Conservation (phyloP, 2,329 filamentous ascomycete species). For the Dothidotthia symphoricarpi region DNA sequence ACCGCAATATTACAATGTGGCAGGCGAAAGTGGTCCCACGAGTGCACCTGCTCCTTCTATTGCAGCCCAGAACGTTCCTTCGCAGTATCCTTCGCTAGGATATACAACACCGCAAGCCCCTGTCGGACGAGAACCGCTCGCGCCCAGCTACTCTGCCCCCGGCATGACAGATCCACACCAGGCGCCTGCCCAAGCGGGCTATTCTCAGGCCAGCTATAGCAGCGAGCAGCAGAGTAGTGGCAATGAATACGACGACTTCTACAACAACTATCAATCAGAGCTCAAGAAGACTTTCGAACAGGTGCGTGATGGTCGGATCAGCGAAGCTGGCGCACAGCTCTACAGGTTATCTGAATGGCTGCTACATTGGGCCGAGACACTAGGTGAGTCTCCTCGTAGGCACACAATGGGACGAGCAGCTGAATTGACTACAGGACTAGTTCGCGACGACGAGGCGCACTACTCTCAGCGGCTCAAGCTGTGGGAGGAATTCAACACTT, state of each 20-base stretch:
- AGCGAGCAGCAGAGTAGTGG: slow-evolving; percentile 43
- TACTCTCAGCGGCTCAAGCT: slow-evolving; percentile 75
- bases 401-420: slow-evolving; percentile 37
- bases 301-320: slow-evolving; percentile 61
- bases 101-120: slow-evolving; percentile 64
- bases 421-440: slow-evolving; percentile 65
- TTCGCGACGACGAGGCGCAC: slow-evolving; percentile 74
- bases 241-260: slow-evolving; percentile 63
- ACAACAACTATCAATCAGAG: slow-evolving; percentile 59
- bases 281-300: slow-evolving; percentile 68
- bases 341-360: slow-evolving; percentile 66
- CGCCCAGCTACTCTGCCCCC: slow-evolving; percentile 51
- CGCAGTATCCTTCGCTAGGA: slow-evolving; percentile 58
- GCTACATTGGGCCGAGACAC: slow-evolving; percentile 61
- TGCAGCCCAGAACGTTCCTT: slow-evolving; percentile 63
- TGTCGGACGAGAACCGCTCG: slow-evolving; percentile 50
- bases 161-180: slow-evolving; percentile 54
- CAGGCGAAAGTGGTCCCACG: slow-evolving; percentile 59
- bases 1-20: slow-evolving; percentile 65
- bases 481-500: slow-evolving; percentile 93
- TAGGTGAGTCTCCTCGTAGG: slow-evolving; percentile 56
- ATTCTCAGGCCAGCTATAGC: slow-evolving; percentile 36
- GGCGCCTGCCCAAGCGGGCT: slow-evolving; percentile 41
- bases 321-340: slow-evolving; percentile 58
- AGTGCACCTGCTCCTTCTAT: slow-evolving; percentile 59